These are phyloP conservation scores for Tuctoria greenei DNA, from an alignment of 176 grass and related monocot species.

Conservation along the genomic window DNA sequence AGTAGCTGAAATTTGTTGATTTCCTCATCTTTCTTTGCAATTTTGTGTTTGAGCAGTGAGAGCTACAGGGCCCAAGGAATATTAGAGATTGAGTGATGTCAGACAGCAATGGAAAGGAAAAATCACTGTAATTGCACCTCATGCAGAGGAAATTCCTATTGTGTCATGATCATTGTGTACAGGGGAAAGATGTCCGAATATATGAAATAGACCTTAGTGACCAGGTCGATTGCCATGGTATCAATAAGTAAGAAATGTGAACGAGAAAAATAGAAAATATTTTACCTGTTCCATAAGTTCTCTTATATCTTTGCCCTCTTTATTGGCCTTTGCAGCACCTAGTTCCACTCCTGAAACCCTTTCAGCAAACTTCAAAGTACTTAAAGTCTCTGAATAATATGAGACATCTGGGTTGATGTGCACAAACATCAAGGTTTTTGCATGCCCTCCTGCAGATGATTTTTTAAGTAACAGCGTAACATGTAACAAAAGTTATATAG, in stretches of 20 bases:
- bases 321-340: slow-evolving; percentile 62
- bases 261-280: slow-evolving; percentile 3
- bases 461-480: background rate
- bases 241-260: background rate
- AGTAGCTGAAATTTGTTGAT: slow-evolving; percentile 54
- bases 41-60: slow-evolving; percentile 63
- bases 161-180: background rate
- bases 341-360: slow-evolving; percentile 80
- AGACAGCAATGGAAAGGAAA: background rate
- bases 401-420: slow-evolving; percentile 64
- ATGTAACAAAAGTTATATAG: slow-evolving; percentile 23
- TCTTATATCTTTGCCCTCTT: slow-evolving; percentile 72
- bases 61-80: slow-evolving; percentile 43
- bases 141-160: background rate
- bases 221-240: background rate
- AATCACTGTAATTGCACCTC: background rate
- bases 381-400: slow-evolving; percentile 64
- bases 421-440: slow-evolving; percentile 88
- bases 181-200: slow-evolving; percentile 3
- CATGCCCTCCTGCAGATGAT: slow-evolving; percentile 65
- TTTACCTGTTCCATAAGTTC: slow-evolving; percentile 69
- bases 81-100: slow-evolving; percentile 25
- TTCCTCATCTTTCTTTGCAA: slow-evolving; percentile 75
- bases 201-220: slow-evolving; percentile 8
- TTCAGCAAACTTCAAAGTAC: slow-evolving; percentile 87